Percentiles rank a stretch among this genome's conserved stretches.
Evolutionary conservation across 345 rosid species (phyloP).

Genomic region (Lenwebbia sp.): DNA sequence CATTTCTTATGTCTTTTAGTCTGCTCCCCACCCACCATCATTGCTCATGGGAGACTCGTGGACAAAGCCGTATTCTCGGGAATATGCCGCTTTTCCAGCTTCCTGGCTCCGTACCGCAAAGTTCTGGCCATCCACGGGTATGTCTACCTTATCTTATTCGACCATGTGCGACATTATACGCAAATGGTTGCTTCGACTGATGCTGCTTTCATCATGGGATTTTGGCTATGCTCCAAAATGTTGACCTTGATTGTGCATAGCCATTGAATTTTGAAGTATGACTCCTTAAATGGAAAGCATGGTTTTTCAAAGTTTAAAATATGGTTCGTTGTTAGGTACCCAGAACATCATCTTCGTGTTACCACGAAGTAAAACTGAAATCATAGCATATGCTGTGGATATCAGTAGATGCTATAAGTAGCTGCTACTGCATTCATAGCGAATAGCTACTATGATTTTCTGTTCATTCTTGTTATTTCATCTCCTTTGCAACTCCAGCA

Average conservation of each 20-base stretch:
- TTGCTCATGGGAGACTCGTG: slow-evolving; percentile 95
- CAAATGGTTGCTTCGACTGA: neutral
- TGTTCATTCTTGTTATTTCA: neutral
- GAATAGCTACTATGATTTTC: neutral
- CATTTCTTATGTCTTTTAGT: slow-evolving; percentile 26
- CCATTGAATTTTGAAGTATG: neutral
- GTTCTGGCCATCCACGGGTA: slow-evolving; percentile 96
- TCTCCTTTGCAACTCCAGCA: neutral
- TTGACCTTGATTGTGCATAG: neutral
- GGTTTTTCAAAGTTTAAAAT: neutral
- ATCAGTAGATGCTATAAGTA: neutral
- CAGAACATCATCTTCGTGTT: neutral
- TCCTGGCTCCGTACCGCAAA: slow-evolving; percentile 85
- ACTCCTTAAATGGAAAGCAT: neutral
- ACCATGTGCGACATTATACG: neutral
- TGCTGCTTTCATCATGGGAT: neutral
- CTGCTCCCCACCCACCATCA: slow-evolving; percentile 99
- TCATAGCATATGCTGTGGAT: neutral
- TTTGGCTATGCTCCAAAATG: neutral
- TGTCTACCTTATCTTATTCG: neutral
- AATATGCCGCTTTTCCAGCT: slow-evolving; percentile 95
- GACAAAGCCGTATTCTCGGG: slow-evolving; percentile 86
- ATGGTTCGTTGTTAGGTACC: neutral
- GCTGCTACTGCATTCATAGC: neutral
- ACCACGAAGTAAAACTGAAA: neutral